A percentile compares a stretch with the other conserved stretches of the same genome.
Evolutionary conservation across 2,329 filamentous ascomycete species (phyloP).

Genomic region (Chaetomium sp.): DNA sequence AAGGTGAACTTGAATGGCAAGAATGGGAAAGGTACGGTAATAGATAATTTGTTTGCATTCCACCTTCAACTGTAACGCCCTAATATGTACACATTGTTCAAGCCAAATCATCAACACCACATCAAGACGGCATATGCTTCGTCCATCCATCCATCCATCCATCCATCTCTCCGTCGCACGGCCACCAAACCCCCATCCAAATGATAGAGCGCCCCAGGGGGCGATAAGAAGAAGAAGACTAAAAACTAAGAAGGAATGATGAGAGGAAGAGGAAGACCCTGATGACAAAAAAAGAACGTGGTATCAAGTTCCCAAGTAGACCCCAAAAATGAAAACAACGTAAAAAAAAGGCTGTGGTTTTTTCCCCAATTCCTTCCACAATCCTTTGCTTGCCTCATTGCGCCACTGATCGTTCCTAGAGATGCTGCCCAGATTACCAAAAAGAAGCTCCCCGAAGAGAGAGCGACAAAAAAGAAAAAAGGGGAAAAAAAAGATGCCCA

Average conservation of each 20-base stretch:
- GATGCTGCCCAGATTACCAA: slow-evolving; percentile 1
- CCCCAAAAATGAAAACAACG: background rate
- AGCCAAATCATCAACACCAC: background rate
- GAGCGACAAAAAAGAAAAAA: background rate
- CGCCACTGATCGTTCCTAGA: background rate
- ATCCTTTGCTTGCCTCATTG: background rate
- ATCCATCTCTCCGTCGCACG: background rate
- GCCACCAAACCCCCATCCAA: background rate
- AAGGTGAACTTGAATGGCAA: no score
- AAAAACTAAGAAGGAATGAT: background rate
- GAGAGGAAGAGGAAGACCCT: background rate
- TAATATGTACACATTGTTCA: slow-evolving; percentile 2
- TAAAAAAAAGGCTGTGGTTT: background rate
- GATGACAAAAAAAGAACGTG: slow-evolving; percentile 13
- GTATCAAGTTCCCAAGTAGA: slow-evolving; percentile 6
- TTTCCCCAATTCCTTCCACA: background rate
- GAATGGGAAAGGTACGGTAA: background rate
- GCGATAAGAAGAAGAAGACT: background rate
- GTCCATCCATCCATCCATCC: background rate
- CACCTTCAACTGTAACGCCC: background rate
- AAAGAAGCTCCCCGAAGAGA: background rate
- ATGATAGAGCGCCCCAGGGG: no score
- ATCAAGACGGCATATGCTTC: background rate
- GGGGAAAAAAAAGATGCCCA: background rate
- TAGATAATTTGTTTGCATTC: slow-evolving; percentile 1